These are phyloP conservation scores for Auriculariales sp. DNA, from an alignment of 768 basidiomycete species.

Conservation along the genomic window DNA sequence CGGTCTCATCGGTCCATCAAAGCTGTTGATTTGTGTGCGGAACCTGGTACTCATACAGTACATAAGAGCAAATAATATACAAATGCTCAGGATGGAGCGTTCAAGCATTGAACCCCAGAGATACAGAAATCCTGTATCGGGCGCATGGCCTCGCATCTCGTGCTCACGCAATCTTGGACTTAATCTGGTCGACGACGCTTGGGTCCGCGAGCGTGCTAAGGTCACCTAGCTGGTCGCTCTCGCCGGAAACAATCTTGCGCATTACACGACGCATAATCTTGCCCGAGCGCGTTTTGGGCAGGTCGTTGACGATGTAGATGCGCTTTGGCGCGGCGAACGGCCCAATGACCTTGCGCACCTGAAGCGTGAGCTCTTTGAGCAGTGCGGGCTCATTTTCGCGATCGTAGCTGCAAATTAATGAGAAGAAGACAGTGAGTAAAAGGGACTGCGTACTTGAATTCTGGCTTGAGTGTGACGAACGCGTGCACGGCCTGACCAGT, in stretches of 20 bases:
- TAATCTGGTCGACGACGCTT: slow-evolving; percentile 69
- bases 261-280: slow-evolving; percentile 91
- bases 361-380: slow-evolving; percentile 77
- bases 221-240: slow-evolving; percentile 92
- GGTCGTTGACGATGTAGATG: slow-evolving; percentile 65
- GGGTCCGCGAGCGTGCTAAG: slow-evolving; percentile 89
- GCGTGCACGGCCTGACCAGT: slow-evolving; percentile 91
- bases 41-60: too few relatives aligned
- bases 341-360: slow-evolving; percentile 95
- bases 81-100: too few relatives aligned
- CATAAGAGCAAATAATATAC: too few relatives aligned
- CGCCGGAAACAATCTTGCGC: slow-evolving; percentile 90
- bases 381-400: slow-evolving; percentile 52
- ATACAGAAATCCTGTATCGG: too few relatives aligned
- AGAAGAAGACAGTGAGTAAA: background rate
- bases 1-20: too few relatives aligned
- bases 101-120: too few relatives aligned
- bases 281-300: slow-evolving; percentile 63
- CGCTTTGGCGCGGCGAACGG: slow-evolving; percentile 97
- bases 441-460: slow-evolving; percentile 13
- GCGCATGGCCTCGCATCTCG: too few relatives aligned
- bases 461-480: slow-evolving; percentile 92
- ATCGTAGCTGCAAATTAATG: slow-evolving; percentile 73
- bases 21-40: too few relatives aligned
- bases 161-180: slow-evolving; percentile 46